Conservation (phyloP, 352 stramenopile genomes). For the Globisporangium camurandrum region DNA sequence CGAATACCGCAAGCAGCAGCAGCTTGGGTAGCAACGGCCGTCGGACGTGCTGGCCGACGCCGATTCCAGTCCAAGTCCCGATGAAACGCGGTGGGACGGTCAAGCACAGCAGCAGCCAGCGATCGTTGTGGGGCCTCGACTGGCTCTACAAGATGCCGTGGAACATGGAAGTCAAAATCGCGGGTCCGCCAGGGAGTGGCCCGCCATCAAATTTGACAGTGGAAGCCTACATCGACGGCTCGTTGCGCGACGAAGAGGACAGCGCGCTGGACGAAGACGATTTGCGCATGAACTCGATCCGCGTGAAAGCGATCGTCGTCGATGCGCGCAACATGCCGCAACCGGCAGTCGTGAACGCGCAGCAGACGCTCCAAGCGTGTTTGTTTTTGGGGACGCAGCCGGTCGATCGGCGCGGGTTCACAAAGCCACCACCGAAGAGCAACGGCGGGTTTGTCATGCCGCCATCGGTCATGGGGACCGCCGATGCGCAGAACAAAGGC, state of each 20-base stretch:
- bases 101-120: constrained; percentile 54
- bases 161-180: constrained; percentile 90
- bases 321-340: constrained; percentile 83
- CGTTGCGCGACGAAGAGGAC: constrained; percentile 68
- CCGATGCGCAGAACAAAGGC: constrained; percentile 59
- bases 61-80: constrained; percentile 78
- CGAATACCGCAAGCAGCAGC: constrained; percentile 17
- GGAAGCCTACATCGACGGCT: constrained; percentile 85
- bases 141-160: constrained; percentile 88
- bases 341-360: constrained; percentile 80
- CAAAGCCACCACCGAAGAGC: constrained; percentile 78
- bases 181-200: constrained; percentile 73
- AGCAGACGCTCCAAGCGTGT: constrained; percentile 82
- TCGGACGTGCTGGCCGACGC: constrained; percentile 55
- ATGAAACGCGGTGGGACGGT: constrained; percentile 68
- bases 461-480: constrained; percentile 30
- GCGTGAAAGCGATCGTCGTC: constrained; percentile 83
- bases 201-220: constrained; percentile 81
- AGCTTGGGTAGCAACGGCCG: too few species aligned
- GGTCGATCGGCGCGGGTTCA: constrained; percentile 79
- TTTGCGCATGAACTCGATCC: constrained; percentile 82
- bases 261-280: constrained; percentile 61
- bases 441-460: constrained; percentile 80
- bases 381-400: constrained; percentile 81
- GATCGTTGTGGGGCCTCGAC: constrained; percentile 76